Base-by-base conservation (phyloP, 495 filamentous ascomycete species). In the Chaetomium cochliodes region DNA sequence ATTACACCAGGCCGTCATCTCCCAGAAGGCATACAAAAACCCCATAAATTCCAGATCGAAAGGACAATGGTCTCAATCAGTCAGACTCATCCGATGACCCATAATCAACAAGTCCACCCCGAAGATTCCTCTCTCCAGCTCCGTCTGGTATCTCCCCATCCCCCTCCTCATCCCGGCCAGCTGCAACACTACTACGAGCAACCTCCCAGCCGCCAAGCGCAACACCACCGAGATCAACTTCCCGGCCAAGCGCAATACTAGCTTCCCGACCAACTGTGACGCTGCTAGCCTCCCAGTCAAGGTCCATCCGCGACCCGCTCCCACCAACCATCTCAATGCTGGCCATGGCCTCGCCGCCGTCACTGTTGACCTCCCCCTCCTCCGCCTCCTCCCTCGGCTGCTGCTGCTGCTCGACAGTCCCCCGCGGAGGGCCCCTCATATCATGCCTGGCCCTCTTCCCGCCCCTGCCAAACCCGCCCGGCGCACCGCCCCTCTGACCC, bases 351-450 rank as follows among this genome's bases (percentile, higher is more conserved):
- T 69, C 58, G 7, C 69, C 64, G 1, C 66, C 68, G 3, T 67
- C 69, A 25, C 64, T 67, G 22, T 62, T 44, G 18, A 74, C 62
- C 49, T 73, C 71, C 9, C 71, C 71, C 7, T 73, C 71, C 47
- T 75, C 72, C 0, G 39, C 62, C 12, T 62, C 64, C 6, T 41
- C 41, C 44, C 44, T 53, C 18, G 26, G 5, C 23, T 8, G 16
- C 26, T 30, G 52, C 18, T 22, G 5, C 23, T 8, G 25, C 12
- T 20, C 57, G 4, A 22, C 58, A 12, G 18, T 44, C n/a, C 33
- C n/a, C n/a, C 5, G 12, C 20, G 7, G 33, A 7, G 25, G 54
- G 28, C 20, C 52, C 15, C 18, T 49, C 50, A 28, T 9, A 37
- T 63, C 60, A 22, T 70, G 50, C 46, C 57, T 47, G 0, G 23